Percentiles rank a stretch among this genome's conserved stretches.
These are phyloP conservation scores for Talaromyces verruculosus DNA, from an alignment of 2,329 filamentous ascomycete genomes.

Conservation along the genomic window DNA sequence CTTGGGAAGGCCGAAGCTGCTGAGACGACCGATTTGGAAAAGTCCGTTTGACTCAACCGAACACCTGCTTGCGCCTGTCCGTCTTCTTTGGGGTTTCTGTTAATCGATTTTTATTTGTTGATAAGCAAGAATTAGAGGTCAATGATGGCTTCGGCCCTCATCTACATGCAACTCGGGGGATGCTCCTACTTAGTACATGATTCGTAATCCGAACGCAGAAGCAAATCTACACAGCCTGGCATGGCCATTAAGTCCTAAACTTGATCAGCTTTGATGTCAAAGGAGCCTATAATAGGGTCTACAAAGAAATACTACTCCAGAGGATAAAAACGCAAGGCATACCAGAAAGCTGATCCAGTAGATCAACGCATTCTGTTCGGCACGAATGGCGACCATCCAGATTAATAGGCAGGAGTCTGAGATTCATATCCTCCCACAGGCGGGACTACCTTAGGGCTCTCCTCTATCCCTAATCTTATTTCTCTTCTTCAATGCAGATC, in stretches of 20 bases:
- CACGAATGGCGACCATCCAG: background rate
- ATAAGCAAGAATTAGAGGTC: too few species aligned
- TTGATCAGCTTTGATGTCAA: background rate
- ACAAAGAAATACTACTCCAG: background rate
- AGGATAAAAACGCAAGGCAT: background rate
- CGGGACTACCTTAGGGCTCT: conserved; percentile 23
- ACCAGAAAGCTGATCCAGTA: background rate
- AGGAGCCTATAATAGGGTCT: background rate
- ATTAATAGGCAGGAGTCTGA: background rate
- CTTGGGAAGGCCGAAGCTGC: too few species aligned
- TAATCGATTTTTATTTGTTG: too few species aligned
- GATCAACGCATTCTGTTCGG: background rate
- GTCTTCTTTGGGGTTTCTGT: too few species aligned
- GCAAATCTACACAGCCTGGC: background rate
- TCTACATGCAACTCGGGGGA: too few species aligned
- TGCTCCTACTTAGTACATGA: too few species aligned
- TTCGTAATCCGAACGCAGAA: too few species aligned
- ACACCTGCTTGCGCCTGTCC: too few species aligned
- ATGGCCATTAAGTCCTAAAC: background rate
- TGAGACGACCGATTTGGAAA: too few species aligned
- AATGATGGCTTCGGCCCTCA: too few species aligned
- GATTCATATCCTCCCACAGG: background rate
- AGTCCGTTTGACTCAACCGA: too few species aligned
- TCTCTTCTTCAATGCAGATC: conserved; percentile 42
- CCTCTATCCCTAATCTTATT: conserved; percentile 40